phyloP scores from a whole-genome alignment of 192 early-diverging fungal species.

The Podochytrium sp. region DNA sequence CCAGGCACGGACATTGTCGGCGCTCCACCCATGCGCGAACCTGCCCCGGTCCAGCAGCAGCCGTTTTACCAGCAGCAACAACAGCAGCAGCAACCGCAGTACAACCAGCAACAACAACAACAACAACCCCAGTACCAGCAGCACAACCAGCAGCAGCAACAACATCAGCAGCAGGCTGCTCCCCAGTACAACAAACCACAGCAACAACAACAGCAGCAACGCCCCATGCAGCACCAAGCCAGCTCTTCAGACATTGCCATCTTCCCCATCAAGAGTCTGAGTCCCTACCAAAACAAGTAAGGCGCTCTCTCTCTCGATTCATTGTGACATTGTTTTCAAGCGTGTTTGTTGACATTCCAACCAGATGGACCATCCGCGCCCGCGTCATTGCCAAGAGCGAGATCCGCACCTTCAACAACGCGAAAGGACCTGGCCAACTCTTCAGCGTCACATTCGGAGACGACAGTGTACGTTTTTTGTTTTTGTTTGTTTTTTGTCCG shows the following conservation, averaged over 20 bases:
- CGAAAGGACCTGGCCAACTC: constrained; percentile 76
- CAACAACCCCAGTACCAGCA: constrained; percentile 11
- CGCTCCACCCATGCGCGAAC: neutral
- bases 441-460: constrained; percentile 90
- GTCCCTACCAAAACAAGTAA: constrained; percentile 87
- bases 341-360: neutral
- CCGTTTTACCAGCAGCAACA: constrained; percentile 25
- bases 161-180: constrained; percentile 40
- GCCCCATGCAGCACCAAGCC: constrained; percentile 15
- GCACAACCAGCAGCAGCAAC: constrained; percentile 8
- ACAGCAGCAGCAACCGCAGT: neutral
- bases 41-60: constrained; percentile 36
- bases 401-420: constrained; percentile 82
- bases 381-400: constrained; percentile 84
- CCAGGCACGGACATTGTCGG: constrained; percentile 7
- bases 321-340: neutral
- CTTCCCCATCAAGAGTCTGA: constrained; percentile 74
- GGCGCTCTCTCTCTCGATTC: neutral
- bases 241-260: constrained; percentile 39
- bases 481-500: neutral
- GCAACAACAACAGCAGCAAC: constrained; percentile 27
- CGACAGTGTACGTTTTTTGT: constrained; percentile 67
- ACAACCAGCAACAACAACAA: constrained; percentile 38
- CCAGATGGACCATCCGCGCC: constrained; percentile 92
- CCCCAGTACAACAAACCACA: constrained; percentile 29